These are phyloP conservation scores for Pichia nanzhaoensis DNA, from an alignment of 805 yeast species.

Conservation along the genomic window DNA sequence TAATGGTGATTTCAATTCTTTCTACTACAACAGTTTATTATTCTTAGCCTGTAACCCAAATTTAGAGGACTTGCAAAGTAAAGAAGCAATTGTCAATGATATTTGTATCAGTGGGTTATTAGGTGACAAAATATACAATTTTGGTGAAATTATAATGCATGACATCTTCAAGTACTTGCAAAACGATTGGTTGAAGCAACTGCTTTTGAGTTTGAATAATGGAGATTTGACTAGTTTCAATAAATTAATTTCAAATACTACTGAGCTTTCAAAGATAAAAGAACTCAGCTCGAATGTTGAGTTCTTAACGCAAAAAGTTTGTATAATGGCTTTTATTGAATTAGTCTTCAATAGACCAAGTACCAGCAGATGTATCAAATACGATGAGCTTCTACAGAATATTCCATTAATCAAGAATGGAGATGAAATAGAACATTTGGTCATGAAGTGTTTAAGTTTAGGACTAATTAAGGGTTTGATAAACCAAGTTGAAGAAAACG, in stretches of 20 bases:
- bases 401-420: slow-evolving; percentile 57
- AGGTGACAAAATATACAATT: slow-evolving; percentile 89
- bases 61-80: slow-evolving; percentile 34
- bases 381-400: slow-evolving; percentile 58
- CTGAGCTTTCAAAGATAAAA: slow-evolving; percentile 11
- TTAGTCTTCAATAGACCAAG: slow-evolving; percentile 72
- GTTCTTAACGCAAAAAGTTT: slow-evolving; percentile 82
- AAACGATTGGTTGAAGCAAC: slow-evolving; percentile 63
- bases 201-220: slow-evolving; percentile 63
- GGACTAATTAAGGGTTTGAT: slow-evolving; percentile 83
- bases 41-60: slow-evolving; percentile 69
- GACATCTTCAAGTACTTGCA: slow-evolving; percentile 52
- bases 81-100: slow-evolving; percentile 52
- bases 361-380: slow-evolving; percentile 64
- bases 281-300: slow-evolving; percentile 47
- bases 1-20: slow-evolving; percentile 72
- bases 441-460: slow-evolving; percentile 84
- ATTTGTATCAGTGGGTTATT: slow-evolving; percentile 79
- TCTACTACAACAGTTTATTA: slow-evolving; percentile 73
- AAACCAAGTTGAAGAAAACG: slow-evolving; percentile 75
- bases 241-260: slow-evolving; percentile 20
- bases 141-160: slow-evolving; percentile 90
- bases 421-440: slow-evolving; percentile 81
- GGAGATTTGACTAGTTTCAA: slow-evolving; percentile 73
- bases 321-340: slow-evolving; percentile 87